Base-by-base conservation (phyloP, 495 filamentous ascomycete genomes). In the Oidiodendron maius region DNA sequence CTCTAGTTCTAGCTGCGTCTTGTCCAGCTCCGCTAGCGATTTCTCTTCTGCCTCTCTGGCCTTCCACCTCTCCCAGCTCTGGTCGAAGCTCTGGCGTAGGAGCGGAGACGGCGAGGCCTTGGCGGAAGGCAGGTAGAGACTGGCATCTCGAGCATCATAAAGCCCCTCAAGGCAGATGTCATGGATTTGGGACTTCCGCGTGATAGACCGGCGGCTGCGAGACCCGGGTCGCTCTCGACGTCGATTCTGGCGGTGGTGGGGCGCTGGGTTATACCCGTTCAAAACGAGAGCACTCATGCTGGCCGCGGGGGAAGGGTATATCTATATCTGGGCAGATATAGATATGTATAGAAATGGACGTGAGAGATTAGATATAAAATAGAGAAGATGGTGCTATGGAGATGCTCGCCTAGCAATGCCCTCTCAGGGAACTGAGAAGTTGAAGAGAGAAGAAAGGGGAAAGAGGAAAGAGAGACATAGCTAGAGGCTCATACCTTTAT, bases 61-160 rank as follows among this genome's bases (percentile, higher is more conserved):
- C 32, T 61, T 58, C 59, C 59, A 61, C 30, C 52, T 42, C 34
- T 49, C 55, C 59, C 59, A 61, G 34, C 46, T 61, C 30, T 56
- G 49, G 30, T 53, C 49, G 32, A 59, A 56, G 51, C 48, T 59
- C 32, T 51, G 56, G 15, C 53, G 52, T 17, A 58, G 41, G 21
- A 59, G 49, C 16, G 59, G 55, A 40, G 59, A 59, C 8, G 59
- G 56, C 10, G 32, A 26, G 24, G 48, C 37, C 30, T 50, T 46
- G 52, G 52, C 55, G 25, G 52, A 52, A n/a, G 54, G 58, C 4
- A 61, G 45, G 22, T 44, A 25, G 1, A 61, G 41, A 16, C 20
- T 28, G 9, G 23, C n/a, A 25, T 61, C 51, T 30, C 30, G 38
- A 1, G 58, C 55, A 28, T 51, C 46, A 6, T 50, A 44, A 3